These are phyloP conservation scores for Hortaea werneckii DNA, from an alignment of 2,329 filamentous ascomycete species.

Conservation along the genomic window DNA sequence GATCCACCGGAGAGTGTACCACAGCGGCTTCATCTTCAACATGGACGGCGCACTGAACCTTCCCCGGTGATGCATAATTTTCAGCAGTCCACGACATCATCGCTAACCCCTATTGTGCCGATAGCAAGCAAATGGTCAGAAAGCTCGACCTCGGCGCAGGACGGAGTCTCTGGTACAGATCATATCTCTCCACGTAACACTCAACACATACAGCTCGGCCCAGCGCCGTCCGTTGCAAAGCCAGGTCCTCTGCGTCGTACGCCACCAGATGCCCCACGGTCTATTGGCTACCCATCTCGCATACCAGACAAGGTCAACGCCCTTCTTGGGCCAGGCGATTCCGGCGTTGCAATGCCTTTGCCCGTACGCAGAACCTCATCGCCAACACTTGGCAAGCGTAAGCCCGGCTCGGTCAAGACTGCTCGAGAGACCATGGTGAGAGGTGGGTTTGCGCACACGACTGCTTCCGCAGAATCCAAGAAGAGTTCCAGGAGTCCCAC, in stretches of 20 bases:
- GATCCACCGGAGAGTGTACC: neutral
- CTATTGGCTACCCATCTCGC: constrained; percentile 18
- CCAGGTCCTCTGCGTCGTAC: neutral
- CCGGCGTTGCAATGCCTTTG: neutral
- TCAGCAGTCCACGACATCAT: neutral
- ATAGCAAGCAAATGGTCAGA: constrained; percentile 19
- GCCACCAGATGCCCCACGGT: constrained; percentile 4
- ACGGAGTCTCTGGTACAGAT: neutral
- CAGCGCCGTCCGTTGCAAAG: neutral
- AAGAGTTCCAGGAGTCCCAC: constrained; percentile 9
- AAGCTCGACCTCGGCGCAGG: constrained; percentile 15
- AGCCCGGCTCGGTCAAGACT: constrained; percentile 9
- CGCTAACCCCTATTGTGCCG: constrained; percentile 1
- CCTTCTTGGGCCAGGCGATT: constrained; percentile 2
- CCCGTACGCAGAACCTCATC: constrained; percentile 12
- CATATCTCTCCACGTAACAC: neutral
- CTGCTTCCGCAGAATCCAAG: constrained; percentile 12
- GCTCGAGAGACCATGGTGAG: constrained; percentile 6
- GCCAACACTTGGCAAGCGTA: constrained; percentile 11
- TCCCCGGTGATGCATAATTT: neutral
- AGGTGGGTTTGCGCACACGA: constrained; percentile 11
- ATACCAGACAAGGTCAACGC: constrained; percentile 3
- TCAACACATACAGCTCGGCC: neutral
- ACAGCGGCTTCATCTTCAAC: neutral
- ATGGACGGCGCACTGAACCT: no score